phyloP scores from a whole-genome alignment of 352 stramenopile species.

The Globisporangium spiculum region DNA sequence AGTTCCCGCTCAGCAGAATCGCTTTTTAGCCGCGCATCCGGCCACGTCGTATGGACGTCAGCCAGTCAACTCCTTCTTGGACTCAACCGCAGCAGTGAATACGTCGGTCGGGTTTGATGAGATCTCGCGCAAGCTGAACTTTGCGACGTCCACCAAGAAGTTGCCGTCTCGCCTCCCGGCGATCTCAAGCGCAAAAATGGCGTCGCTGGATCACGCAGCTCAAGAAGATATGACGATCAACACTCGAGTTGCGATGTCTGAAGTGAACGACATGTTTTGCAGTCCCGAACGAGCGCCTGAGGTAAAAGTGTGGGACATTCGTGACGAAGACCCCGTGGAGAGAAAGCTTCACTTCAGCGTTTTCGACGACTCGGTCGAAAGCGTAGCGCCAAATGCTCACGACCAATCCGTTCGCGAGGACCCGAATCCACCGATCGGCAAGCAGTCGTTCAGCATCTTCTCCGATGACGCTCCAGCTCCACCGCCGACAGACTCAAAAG shows the following conservation, averaged over 20 bases:
- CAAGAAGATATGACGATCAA: slow-evolving; percentile 89
- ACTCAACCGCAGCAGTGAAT: slow-evolving; percentile 9
- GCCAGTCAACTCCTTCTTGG: slow-evolving; percentile 21
- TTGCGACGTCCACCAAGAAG: slow-evolving; percentile 21
- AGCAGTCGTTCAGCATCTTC: slow-evolving; percentile 50
- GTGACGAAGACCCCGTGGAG: slow-evolving; percentile 70
- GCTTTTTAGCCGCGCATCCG: slow-evolving; percentile 18
- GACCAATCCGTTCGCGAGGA: slow-evolving; percentile 52
- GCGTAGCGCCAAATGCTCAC: slow-evolving; percentile 42
- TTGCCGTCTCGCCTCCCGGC: slow-evolving; percentile 10
- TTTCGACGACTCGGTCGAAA: slow-evolving; percentile 79
- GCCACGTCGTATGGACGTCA: not conserved
- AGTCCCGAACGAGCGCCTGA: slow-evolving; percentile 56
- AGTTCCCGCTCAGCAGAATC: slow-evolving; percentile 20
- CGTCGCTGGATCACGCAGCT: slow-evolving; percentile 30
- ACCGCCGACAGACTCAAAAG: slow-evolving; percentile 27
- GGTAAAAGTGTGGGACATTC: slow-evolving; percentile 36
- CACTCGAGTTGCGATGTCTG: slow-evolving; percentile 75
- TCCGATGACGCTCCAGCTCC: slow-evolving; percentile 33
- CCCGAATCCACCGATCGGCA: slow-evolving; percentile 31
- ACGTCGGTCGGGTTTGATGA: slow-evolving; percentile 16
- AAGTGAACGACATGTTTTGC: slow-evolving; percentile 88
- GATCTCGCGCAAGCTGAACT: slow-evolving; percentile 24
- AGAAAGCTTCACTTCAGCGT: slow-evolving; percentile 83
- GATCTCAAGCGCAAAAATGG: slow-evolving; percentile 16